Evolutionary conservation across 2,329 filamentous ascomycete species (phyloP).

Genomic region (Gaeumannomyces tritici): DNA sequence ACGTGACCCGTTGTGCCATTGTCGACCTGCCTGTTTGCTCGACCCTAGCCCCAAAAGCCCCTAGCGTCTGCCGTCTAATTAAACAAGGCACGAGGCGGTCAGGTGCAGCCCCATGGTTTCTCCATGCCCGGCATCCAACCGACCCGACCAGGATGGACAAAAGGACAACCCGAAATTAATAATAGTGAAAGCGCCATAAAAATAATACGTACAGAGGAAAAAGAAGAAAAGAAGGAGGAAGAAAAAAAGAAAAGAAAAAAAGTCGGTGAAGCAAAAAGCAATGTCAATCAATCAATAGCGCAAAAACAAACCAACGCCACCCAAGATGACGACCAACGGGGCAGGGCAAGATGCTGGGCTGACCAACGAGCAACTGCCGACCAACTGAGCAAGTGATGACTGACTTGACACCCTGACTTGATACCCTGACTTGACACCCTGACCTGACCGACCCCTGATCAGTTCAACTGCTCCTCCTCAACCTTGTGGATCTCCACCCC

Average conservation of each 20-base stretch:
- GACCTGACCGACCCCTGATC: not conserved
- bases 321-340: not conserved
- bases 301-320: not conserved
- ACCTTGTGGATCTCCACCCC: constrained; percentile 45
- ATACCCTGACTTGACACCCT: too few species aligned
- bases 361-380: not conserved
- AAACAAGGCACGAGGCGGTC: not conserved
- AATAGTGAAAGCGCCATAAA: too few species aligned
- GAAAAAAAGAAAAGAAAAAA: not conserved
- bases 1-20: not conserved
- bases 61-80: not conserved
- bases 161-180: not conserved
- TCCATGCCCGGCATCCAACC: not conserved
- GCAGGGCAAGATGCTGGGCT: too few species aligned
- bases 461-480: constrained; percentile 2
- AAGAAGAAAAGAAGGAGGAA: not conserved
- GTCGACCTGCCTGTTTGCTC: not conserved
- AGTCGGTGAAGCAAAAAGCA: not conserved
- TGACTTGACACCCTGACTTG: too few species aligned
- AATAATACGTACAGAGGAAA: too few species aligned
- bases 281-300: not conserved
- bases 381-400: not conserved
- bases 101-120: not conserved
- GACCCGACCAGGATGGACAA: not conserved
- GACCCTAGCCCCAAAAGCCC: not conserved